Evolutionary conservation across 495 filamentous ascomycete species (phyloP).

Genomic region (Aspergillus conjunctus): DNA sequence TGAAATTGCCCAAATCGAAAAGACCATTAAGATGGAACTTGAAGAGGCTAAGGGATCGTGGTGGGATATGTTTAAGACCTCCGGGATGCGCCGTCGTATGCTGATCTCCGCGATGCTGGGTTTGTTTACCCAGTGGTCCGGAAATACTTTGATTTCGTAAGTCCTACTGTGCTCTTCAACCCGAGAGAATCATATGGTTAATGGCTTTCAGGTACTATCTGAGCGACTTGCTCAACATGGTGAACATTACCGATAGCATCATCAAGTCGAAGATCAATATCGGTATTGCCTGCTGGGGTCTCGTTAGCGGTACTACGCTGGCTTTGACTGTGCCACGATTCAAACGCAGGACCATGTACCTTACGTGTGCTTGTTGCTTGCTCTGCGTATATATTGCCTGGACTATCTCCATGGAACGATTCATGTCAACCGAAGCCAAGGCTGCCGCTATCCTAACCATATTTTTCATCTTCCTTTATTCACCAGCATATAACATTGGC

Average conservation of each 20-base stretch:
- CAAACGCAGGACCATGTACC: slow-evolving; percentile 59
- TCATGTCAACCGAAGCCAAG: slow-evolving; percentile 43
- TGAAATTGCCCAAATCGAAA: slow-evolving; percentile 63
- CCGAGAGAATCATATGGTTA: not conserved
- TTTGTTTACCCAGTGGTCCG: slow-evolving; percentile 66
- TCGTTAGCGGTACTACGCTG: slow-evolving; percentile 53
- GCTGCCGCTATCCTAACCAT: slow-evolving; percentile 53
- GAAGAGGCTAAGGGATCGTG: slow-evolving; percentile 57
- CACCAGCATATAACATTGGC: slow-evolving; percentile 67
- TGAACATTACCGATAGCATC: slow-evolving; percentile 52
- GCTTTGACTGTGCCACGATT: slow-evolving; percentile 56
- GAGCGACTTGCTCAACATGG: slow-evolving; percentile 50
- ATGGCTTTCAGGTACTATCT: slow-evolving; percentile 51
- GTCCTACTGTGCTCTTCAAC: not conserved
- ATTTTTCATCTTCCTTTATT: slow-evolving; percentile 66
- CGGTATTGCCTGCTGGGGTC: slow-evolving; percentile 58
- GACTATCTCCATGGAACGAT: slow-evolving; percentile 61
- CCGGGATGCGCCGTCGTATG: slow-evolving; percentile 58
- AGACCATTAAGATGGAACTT: slow-evolving; percentile 58
- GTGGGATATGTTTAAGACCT: slow-evolving; percentile 54
- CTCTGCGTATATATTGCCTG: slow-evolving; percentile 59
- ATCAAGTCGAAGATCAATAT: slow-evolving; percentile 60
- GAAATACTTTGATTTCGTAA: slow-evolving; percentile 63
- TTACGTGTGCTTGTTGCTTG: slow-evolving; percentile 54
- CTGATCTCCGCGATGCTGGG: slow-evolving; percentile 60